Conservation (phyloP, 2,329 filamentous ascomycete genomes). For the Eutypella sp. region DNA sequence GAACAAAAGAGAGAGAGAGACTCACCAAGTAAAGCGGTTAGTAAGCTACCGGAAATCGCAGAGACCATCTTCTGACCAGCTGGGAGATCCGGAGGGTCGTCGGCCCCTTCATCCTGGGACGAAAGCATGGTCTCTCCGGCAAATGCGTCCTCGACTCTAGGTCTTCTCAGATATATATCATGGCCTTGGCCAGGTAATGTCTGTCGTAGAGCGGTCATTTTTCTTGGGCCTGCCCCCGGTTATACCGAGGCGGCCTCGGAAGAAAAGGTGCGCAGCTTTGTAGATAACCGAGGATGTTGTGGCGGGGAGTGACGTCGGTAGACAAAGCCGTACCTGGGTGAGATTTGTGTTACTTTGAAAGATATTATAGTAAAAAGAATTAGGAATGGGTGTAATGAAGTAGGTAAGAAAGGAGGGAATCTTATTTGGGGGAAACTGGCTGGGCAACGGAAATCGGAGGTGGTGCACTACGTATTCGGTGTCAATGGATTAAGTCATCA, state of each 20-base stretch:
- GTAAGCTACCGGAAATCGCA: constrained; percentile 80
- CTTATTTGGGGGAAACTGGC: too few species aligned
- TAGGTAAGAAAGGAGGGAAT: too few species aligned
- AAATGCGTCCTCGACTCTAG: constrained; percentile 30
- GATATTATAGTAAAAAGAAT: too few species aligned
- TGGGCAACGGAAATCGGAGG: too few species aligned
- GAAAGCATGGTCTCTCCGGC: constrained; percentile 28
- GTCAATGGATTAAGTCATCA: too few species aligned
- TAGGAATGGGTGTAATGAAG: too few species aligned
- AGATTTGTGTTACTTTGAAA: too few species aligned
- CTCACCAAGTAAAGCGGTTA: constrained; percentile 84
- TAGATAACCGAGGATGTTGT: not conserved
- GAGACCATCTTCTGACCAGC: constrained; percentile 90
- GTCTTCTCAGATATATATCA: constrained; percentile 31
- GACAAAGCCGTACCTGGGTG: too few species aligned
- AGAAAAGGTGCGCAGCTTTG: not conserved
- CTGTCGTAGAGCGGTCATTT: constrained; percentile 17
- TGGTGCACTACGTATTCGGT: too few species aligned
- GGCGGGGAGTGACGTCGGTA: too few species aligned
- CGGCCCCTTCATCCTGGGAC: constrained; percentile 30
- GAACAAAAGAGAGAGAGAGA: too few species aligned
- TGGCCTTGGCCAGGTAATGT: constrained; percentile 30
- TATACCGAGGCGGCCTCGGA: constrained; percentile 20
- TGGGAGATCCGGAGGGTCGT: constrained; percentile 62
- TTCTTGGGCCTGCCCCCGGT: constrained; percentile 20